Evolutionary conservation across 2,329 filamentous ascomycete genomes (phyloP).

Genomic region (Lomentospora prolificans): DNA sequence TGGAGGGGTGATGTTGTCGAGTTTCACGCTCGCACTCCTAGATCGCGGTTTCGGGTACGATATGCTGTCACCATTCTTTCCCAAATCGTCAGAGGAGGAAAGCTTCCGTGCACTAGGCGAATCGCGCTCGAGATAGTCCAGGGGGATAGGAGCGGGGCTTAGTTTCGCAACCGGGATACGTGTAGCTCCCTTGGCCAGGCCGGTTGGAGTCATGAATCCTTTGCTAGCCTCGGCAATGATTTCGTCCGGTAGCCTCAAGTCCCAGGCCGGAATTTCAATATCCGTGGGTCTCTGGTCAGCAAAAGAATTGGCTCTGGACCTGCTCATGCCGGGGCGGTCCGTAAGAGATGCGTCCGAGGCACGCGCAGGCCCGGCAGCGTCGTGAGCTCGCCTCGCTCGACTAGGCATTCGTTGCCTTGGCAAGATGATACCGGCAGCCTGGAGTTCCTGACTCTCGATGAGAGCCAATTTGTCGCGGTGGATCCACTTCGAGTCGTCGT

Average conservation of each 20-base stretch:
- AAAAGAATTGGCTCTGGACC: conserved; percentile 22
- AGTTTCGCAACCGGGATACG: conserved; percentile 78
- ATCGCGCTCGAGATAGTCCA: conserved; percentile 64
- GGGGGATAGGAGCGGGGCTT: conserved; percentile 67
- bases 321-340: conserved; percentile 12
- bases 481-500: conserved; percentile 69
- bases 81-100: conserved; percentile 28
- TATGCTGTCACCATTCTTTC: conserved; percentile 48
- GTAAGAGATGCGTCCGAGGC: background rate
- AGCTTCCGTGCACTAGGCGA: conserved; percentile 49
- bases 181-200: conserved; percentile 53
- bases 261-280: conserved; percentile 46
- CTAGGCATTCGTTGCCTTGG: conserved; percentile 44
- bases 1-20: conserved; percentile 25
- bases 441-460: conserved; percentile 72
- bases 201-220: conserved; percentile 41
- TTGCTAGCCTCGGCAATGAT: conserved; percentile 51
- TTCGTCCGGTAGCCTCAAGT: conserved; percentile 69
- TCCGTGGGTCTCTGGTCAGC: conserved; percentile 28
- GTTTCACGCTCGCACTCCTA: conserved; percentile 58
- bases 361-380: background rate
- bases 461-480: conserved; percentile 74
- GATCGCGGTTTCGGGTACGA: conserved; percentile 53
- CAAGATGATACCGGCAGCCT: conserved; percentile 63
- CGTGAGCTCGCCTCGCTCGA: conserved; percentile 22